Percentiles rank a stretch among this genome's conserved stretches.
These are phyloP conservation scores for Artemisia annua DNA, from an alignment of 129 eudicot species.

Conservation along the genomic window DNA sequence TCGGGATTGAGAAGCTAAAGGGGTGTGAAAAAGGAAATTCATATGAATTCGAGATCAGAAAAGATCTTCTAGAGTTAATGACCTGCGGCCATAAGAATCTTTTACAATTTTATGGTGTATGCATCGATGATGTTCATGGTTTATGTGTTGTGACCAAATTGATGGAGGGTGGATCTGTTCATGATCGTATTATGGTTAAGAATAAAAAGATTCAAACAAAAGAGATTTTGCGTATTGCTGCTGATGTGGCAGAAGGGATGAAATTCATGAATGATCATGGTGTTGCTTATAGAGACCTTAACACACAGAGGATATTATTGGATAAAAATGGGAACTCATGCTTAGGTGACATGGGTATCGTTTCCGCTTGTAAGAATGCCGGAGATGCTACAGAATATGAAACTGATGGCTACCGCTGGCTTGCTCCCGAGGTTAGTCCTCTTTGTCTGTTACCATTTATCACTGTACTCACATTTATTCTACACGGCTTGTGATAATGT, in stretches of 20 bases:
- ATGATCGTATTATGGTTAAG: constrained; percentile 66
- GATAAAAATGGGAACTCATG: constrained; percentile 90
- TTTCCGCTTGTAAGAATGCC: constrained; percentile 74
- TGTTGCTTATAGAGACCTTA: constrained; percentile 77
- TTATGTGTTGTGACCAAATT: constrained; percentile 83
- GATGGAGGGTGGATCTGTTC: constrained; percentile 97
- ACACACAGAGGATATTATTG: constrained; percentile 75
- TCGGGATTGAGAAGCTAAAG: constrained; percentile 83
- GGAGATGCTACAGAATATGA: constrained; percentile 97
- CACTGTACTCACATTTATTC: neutral
- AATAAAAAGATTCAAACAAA: constrained; percentile 77
- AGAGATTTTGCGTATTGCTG: constrained; percentile 68
- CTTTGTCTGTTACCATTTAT: neutral
- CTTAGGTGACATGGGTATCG: constrained; percentile 96
- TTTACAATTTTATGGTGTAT: constrained; percentile 81
- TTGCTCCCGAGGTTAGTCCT: constrained; percentile 94
- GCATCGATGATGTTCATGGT: constrained; percentile 83
- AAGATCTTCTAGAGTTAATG: constrained; percentile 89
- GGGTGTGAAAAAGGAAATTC: constrained; percentile 98
- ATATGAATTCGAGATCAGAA: constrained; percentile 72
- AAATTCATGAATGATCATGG: constrained; percentile 98
- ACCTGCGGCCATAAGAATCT: constrained; percentile 93
- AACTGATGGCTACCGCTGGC: constrained; percentile 98
- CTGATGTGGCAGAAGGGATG: constrained; percentile 85
- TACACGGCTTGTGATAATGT: neutral